phyloP scores from a whole-genome alignment of 495 filamentous ascomycete genomes.

The Aspergillus diversus region DNA sequence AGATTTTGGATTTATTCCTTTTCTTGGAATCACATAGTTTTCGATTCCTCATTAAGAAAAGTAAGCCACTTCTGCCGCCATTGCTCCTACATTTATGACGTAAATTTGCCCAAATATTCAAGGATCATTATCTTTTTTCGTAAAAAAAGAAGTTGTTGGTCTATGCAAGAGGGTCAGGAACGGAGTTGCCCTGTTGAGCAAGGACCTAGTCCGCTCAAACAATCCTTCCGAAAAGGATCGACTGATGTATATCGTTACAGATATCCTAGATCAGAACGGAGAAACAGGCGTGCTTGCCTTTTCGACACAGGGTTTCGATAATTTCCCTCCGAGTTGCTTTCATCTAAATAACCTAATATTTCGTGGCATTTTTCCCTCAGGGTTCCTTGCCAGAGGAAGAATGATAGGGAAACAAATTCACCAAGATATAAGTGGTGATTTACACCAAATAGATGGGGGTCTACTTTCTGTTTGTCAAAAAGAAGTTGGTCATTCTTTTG shows the following conservation, averaged over 20 bases:
- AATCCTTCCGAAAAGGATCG: neutral
- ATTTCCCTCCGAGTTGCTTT: no score
- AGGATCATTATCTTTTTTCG: no score
- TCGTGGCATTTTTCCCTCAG: no score
- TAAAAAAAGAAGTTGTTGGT: neutral
- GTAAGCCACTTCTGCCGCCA: no score
- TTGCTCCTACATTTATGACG: no score
- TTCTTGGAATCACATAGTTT: neutral
- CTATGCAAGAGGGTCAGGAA: neutral
- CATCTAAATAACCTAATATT: no score
- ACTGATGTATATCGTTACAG: neutral
- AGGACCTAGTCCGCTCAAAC: neutral
- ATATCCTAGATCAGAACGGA: neutral
- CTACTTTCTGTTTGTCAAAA: constrained; percentile 1
- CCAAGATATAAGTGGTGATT: neutral
- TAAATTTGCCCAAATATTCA: no score
- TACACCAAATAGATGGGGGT: neutral
- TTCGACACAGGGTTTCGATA: no score
- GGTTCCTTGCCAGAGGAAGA: neutral
- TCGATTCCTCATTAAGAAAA: neutral
- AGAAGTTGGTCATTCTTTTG: constrained; percentile 6
- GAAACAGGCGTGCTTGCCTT: neutral
- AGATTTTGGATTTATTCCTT: neutral
- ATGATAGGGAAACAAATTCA: neutral
- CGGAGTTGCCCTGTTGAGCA: neutral